Base-by-base conservation (phyloP, 2,329 filamentous ascomycete genomes). In the Aspergillus sojae region DNA sequence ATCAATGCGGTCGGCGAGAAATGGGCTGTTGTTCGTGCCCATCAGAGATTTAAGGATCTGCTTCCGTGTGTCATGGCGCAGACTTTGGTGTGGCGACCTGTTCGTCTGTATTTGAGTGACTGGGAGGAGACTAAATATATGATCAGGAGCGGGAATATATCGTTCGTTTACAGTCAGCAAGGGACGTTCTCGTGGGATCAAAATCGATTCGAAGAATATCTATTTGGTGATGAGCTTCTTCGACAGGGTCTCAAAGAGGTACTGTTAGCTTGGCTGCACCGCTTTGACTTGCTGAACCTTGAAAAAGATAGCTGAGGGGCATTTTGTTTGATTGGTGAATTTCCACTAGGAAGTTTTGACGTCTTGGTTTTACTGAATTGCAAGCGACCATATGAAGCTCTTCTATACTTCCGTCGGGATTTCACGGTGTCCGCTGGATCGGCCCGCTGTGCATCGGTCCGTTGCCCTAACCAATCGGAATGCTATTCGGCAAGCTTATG, bases 231-330 rank as follows among this genome's bases (percentile, higher is more conserved):
- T 12, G 52, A 55, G 23, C 34, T 55, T 16, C 32, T 55, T 7
- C 52, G 52, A 39, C 52, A 55, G n/a, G 52, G 52, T 4, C 34
- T 55, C 32, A 55, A 39, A 9, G 52, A 55, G 32, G 52, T 55
- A 41, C 34, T 55, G 19, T 10, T 55, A 21, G 52, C 52, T 23
- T 55, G 34, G 52, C 12, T 55, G n/a, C 19, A 55, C 26, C 34
- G 52, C n/a, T 55, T 21, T 9, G 32, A 39, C n/a, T 19, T 55
- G 52, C 5, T 55, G 41, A 6, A 21, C 26, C 34, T 39, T 23
- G 52, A 12, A 21, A 14, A 34, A 14, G 16, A 4, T 28, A 28
- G 9, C 4, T 28, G 6, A 52, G 23, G 26, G 16, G 5, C 2
- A 3, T 19, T 3, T 52, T 7, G 9, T 9, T 26, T n/a, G 14